These are phyloP conservation scores for Pseudozyma hubeiensis DNA, from an alignment of 1,284 basidiomycete genomes.

Conservation along the genomic window DNA sequence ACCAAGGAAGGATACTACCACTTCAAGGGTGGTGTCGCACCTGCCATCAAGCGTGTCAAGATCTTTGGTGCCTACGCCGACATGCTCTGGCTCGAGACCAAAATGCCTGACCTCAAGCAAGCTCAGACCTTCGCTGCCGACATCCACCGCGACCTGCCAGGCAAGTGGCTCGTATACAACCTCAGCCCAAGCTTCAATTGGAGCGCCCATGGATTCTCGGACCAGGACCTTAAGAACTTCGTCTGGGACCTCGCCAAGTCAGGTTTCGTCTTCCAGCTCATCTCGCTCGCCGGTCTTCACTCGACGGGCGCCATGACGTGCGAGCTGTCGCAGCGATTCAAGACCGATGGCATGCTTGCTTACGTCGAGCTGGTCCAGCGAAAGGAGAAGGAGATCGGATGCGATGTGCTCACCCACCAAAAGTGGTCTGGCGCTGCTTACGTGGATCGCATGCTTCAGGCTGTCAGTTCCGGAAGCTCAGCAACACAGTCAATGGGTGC, in stretches of 20 bases:
- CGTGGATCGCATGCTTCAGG: conserved; percentile 65
- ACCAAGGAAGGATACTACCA: conserved; percentile 93
- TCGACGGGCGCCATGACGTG: conserved; percentile 59
- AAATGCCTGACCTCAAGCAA: conserved; percentile 82
- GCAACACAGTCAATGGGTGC: conserved; percentile 65
- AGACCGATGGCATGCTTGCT: conserved; percentile 71
- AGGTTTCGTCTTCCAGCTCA: conserved; percentile 68
- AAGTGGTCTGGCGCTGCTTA: conserved; percentile 66
- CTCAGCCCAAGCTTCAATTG: conserved; percentile 94
- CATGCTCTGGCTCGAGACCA: conserved; percentile 79
- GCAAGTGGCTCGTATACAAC: conserved; percentile 92
- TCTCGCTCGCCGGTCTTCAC: conserved; percentile 68
- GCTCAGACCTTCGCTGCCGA: conserved; percentile 82
- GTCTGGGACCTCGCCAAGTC: conserved; percentile 65
- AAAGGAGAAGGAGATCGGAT: conserved; percentile 66
- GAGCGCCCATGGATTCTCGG: conserved; percentile 82
- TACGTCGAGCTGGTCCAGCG: conserved; percentile 67
- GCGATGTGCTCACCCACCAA: conserved; percentile 67
- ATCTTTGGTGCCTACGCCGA: conserved; percentile 75
- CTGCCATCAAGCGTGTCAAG: conserved; percentile 84
- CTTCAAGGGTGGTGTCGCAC: conserved; percentile 83
- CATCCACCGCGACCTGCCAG: conserved; percentile 79
- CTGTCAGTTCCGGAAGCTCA: conserved; percentile 61
- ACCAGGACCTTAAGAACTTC: conserved; percentile 70
- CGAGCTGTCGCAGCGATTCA: conserved; percentile 72